phyloP scores from a whole-genome alignment of 1,284 basidiomycete genomes.

The Melampsora larici-populina region DNA sequence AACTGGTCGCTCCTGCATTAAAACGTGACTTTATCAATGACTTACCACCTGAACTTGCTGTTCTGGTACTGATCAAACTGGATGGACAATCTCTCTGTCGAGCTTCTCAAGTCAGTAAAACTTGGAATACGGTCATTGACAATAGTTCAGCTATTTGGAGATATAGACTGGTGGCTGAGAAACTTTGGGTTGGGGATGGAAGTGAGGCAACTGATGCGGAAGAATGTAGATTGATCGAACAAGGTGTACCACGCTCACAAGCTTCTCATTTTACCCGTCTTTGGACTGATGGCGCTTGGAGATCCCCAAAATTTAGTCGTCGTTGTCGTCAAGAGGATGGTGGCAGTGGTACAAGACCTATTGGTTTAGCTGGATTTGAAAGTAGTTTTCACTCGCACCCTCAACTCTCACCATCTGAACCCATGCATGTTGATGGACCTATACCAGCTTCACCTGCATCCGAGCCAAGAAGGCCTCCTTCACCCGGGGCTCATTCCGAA shows the following conservation, averaged over 20 bases:
- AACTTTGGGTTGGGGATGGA: slow-evolving; percentile 78
- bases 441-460: slow-evolving; percentile 3
- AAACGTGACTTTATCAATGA: slow-evolving; percentile 81
- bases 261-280: slow-evolving; percentile 45
- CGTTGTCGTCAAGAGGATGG: not conserved
- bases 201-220: slow-evolving; percentile 54
- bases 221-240: slow-evolving; percentile 35
- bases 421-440: not conserved
- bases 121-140: slow-evolving; percentile 78
- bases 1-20: slow-evolving; percentile 74
- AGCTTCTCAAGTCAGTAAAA: slow-evolving; percentile 72
- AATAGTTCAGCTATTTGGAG: slow-evolving; percentile 79
- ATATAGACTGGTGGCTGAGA: slow-evolving; percentile 69
- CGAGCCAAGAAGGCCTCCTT: not conserved
- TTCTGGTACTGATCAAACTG: slow-evolving; percentile 72
- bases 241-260: slow-evolving; percentile 44
- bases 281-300: slow-evolving; percentile 29
- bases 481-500: not conserved
- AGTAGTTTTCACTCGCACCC: not conserved
- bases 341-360: not conserved
- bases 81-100: slow-evolving; percentile 71
- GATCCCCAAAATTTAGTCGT: not conserved
- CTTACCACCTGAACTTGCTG: slow-evolving; percentile 77
- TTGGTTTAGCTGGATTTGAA: not conserved
- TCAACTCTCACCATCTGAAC: not conserved